Evolutionary conservation across 208 protist genomes (phyloP).

Genomic region (Crithidia mellificae): DNA sequence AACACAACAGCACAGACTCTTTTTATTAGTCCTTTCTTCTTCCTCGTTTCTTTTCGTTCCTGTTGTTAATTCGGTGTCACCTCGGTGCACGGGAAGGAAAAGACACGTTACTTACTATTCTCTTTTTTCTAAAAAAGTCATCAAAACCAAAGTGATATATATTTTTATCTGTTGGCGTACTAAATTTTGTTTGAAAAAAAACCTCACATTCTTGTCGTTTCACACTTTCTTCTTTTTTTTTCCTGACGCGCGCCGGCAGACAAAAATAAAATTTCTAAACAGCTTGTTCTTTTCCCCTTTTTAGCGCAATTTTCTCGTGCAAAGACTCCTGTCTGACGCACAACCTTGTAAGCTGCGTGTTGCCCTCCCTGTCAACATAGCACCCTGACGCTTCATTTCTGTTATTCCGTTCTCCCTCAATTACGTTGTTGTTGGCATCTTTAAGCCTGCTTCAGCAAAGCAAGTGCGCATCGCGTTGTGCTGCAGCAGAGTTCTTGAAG

Average conservation of each 20-base stretch:
- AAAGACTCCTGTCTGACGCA: too few relatives aligned
- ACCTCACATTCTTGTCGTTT: background rate
- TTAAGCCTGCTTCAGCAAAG: too few relatives aligned
- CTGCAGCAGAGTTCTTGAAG: too few relatives aligned
- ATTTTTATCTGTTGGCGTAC: too few relatives aligned
- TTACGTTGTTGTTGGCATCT: too few relatives aligned
- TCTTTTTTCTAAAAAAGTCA: background rate
- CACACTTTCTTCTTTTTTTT: background rate
- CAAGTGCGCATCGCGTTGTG: too few relatives aligned
- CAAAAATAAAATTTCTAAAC: background rate
- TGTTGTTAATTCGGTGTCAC: slow-evolving; percentile 20
- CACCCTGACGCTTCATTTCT: too few relatives aligned
- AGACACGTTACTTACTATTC: background rate
- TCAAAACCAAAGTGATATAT: too few relatives aligned
- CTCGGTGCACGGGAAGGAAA: slow-evolving; percentile 10
- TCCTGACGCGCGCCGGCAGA: background rate
- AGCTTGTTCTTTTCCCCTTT: background rate
- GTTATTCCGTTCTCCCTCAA: too few relatives aligned
- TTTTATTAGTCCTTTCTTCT: background rate
- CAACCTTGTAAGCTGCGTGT: background rate
- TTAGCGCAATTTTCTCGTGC: background rate
- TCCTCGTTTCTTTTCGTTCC: slow-evolving; percentile 7
- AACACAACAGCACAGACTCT: too few relatives aligned
- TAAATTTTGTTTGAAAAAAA: too few relatives aligned
- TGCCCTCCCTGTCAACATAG: too few relatives aligned